Evolutionary conservation across 495 filamentous ascomycete genomes (phyloP).

Genomic region (Xylaria sp.): DNA sequence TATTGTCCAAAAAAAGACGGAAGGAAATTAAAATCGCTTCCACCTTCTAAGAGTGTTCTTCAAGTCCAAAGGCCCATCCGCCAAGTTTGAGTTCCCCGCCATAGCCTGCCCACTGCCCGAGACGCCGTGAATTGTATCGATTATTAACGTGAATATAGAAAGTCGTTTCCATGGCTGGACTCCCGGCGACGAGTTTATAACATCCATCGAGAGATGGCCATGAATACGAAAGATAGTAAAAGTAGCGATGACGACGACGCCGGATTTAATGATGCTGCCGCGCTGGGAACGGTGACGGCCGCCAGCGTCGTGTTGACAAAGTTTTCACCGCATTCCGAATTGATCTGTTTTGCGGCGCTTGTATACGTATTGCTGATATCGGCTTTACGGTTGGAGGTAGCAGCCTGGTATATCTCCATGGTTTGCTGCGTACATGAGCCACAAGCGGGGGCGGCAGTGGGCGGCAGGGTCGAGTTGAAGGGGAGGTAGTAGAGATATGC

Average conservation of each 20-base stretch:
- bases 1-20: not conserved
- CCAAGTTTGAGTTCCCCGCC: not conserved
- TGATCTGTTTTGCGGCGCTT: constrained; percentile 67
- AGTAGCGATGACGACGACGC: constrained; percentile 34
- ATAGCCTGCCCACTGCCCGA: not conserved
- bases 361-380: constrained; percentile 66
- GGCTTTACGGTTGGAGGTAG: constrained; percentile 64
- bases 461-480: constrained; percentile 72
- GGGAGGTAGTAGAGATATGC: constrained; percentile 85
- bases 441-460: constrained; percentile 69
- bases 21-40: not conserved
- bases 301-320: constrained; percentile 69
- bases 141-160: not conserved
- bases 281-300: constrained; percentile 38
- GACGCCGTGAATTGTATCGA: not conserved
- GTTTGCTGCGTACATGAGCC: constrained; percentile 70
- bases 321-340: constrained; percentile 66
- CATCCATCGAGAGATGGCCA: constrained; percentile 20
- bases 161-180: not conserved
- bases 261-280: constrained; percentile 23
- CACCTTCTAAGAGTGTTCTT: not conserved
- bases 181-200: constrained; percentile 1
- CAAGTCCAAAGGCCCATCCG: not conserved
- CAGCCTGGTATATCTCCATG: constrained; percentile 71
- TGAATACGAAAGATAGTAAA: constrained; percentile 25